Percentiles rank a stretch among this genome's conserved stretches.
phyloP scores from a whole-genome alignment of 768 basidiomycete species.

The Inosperma sp. region DNA sequence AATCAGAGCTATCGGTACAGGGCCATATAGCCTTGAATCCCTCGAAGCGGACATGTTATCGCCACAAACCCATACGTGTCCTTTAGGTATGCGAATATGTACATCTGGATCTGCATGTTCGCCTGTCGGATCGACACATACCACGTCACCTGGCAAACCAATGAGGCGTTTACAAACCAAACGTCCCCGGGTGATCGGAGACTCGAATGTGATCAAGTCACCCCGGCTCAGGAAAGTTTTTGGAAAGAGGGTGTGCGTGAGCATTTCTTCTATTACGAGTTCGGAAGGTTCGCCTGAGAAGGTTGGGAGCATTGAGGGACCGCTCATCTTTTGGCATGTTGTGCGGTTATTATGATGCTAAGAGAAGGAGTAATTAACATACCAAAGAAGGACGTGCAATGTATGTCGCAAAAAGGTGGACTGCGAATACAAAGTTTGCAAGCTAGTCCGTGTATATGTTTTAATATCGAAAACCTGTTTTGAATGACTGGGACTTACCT shows the following conservation, averaged over 20 bases:
- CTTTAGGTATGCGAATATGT: conserved; percentile 75
- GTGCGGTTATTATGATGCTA: background rate
- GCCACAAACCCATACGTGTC: conserved; percentile 87
- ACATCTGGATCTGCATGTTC: conserved; percentile 56
- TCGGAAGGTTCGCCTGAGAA: conserved; percentile 52
- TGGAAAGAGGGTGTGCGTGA: conserved; percentile 50
- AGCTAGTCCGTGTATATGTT: conserved; percentile 33
- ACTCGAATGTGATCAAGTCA: conserved; percentile 68
- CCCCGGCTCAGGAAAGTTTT: conserved; percentile 59
- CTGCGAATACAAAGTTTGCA: conserved; percentile 50
- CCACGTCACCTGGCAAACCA: conserved; percentile 82
- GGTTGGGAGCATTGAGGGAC: conserved; percentile 82
- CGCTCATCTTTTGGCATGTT: conserved; percentile 46
- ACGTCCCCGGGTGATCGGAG: conserved; percentile 61
- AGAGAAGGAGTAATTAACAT: conserved; percentile 17
- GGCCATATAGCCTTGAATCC: conserved; percentile 92
- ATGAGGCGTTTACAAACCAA: conserved; percentile 86
- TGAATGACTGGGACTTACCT: conserved; percentile 13
- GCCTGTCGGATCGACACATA: conserved; percentile 87
- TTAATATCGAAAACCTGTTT: background rate
- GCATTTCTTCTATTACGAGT: conserved; percentile 55
- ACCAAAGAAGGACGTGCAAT: conserved; percentile 55
- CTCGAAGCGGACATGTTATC: conserved; percentile 81
- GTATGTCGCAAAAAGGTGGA: conserved; percentile 62
- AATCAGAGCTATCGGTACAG: conserved; percentile 79